A percentile compares a stretch with the other conserved stretches of the same genome.
These are phyloP conservation scores for Nicotiana sylvestris DNA, from an alignment of 257 asterid species.

Conservation along the genomic window DNA sequence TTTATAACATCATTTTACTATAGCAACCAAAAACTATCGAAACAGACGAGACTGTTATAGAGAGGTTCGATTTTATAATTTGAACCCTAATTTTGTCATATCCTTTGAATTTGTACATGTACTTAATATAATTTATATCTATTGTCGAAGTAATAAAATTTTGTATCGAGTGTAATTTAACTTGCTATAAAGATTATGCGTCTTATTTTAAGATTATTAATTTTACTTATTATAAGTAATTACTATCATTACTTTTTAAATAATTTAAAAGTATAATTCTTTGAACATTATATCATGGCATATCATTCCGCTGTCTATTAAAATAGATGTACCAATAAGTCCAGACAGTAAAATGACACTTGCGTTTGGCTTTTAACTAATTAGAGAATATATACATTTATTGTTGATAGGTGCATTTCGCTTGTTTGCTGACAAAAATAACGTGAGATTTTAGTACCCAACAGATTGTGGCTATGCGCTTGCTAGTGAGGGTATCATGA, in stretches of 20 bases:
- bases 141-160: no score
- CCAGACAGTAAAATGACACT: conserved; percentile 18
- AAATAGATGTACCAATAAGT: neutral
- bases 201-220: no score
- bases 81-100: no score
- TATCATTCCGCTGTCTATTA: neutral
- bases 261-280: neutral
- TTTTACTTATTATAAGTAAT: neutral
- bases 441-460: neutral
- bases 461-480: neutral
- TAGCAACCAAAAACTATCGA: no score
- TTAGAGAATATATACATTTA: conserved; percentile 1
- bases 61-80: no score
- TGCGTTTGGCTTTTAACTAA: neutral
- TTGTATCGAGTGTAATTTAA: no score
- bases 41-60: no score
- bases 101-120: no score
- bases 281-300: neutral
- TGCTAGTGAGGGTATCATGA: neutral
- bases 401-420: neutral
- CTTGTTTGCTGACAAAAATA: neutral
- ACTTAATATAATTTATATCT: no score
- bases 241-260: neutral
- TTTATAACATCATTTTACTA: no score
- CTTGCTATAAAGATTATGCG: no score